Conservation (phyloP, 768 basidiomycete species). For the Cystobasidium tubakii region DNA sequence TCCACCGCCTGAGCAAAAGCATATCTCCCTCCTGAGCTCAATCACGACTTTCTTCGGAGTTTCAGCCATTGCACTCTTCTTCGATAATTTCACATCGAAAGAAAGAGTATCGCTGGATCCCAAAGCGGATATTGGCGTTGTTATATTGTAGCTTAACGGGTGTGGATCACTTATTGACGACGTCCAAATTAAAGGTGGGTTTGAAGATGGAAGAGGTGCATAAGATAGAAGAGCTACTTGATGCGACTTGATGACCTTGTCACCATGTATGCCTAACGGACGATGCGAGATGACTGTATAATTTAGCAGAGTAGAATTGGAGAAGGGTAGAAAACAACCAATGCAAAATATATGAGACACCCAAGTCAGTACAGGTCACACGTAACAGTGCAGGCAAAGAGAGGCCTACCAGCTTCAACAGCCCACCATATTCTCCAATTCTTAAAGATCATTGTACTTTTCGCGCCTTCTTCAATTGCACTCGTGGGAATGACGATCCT, state of each 20-base stretch:
- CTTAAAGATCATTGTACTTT: slow-evolving; percentile 66
- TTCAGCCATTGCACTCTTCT: slow-evolving; percentile 36
- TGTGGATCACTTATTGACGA: slow-evolving; percentile 6
- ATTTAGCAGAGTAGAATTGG: not conserved
- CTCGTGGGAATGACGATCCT: slow-evolving; percentile 63
- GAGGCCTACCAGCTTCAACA: slow-evolving; percentile 66
- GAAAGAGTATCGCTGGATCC: slow-evolving; percentile 40
- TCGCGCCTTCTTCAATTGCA: slow-evolving; percentile 46
- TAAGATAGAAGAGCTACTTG: slow-evolving; percentile 69
- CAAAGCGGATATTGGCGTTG: slow-evolving; percentile 13
- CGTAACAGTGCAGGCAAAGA: no score
- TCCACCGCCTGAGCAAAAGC: not conserved
- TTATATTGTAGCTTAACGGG: slow-evolving; percentile 20
- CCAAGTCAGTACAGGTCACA: no score
- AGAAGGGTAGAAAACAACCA: no score
- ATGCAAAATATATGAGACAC: no score
- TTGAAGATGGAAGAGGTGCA: slow-evolving; percentile 55
- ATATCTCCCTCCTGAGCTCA: slow-evolving; percentile 43
- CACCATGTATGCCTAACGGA: slow-evolving; percentile 63
- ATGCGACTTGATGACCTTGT: slow-evolving; percentile 63
- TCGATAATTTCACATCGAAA: slow-evolving; percentile 35
- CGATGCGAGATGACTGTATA: slow-evolving; percentile 62
- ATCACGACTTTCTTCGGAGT: slow-evolving; percentile 41
- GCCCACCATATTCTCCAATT: slow-evolving; percentile 77
- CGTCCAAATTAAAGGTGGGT: slow-evolving; percentile 39